Evolutionary conservation across 306 rosid species (phyloP).

Genomic region (Vachellia collinsii): DNA sequence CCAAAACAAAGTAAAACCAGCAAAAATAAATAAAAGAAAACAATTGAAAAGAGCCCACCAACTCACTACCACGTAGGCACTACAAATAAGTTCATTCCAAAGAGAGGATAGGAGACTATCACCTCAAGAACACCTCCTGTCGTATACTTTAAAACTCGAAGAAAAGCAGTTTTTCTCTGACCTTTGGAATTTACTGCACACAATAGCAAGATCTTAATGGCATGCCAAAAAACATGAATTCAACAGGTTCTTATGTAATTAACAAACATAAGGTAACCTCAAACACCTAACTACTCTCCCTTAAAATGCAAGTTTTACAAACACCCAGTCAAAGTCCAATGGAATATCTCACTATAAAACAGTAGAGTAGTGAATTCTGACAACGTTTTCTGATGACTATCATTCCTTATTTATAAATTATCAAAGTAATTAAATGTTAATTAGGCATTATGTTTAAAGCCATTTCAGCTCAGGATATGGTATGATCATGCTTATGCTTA

Average conservation of each 20-base stretch:
- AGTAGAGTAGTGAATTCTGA: too few species aligned
- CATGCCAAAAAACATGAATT: slow-evolving; percentile 18
- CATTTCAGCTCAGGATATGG: too few species aligned
- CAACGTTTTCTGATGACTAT: too few species aligned
- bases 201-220: slow-evolving; percentile 38
- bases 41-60: not conserved
- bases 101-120: slow-evolving; percentile 21
- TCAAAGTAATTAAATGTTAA: too few species aligned
- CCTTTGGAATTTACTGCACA: slow-evolving; percentile 76
- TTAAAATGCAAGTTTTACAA: too few species aligned
- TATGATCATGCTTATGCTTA: too few species aligned
- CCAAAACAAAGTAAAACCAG: not conserved
- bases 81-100: not conserved
- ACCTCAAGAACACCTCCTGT: slow-evolving; percentile 99
- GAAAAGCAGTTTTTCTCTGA: slow-evolving; percentile 76
- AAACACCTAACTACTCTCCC: too few species aligned
- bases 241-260: slow-evolving; percentile 9
- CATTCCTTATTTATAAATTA: too few species aligned
- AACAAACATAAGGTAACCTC: not conserved
- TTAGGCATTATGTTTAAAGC: too few species aligned
- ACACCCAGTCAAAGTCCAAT: too few species aligned
- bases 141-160: slow-evolving; percentile 89
- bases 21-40: not conserved
- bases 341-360: too few species aligned
- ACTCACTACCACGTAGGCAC: not conserved